Percentiles rank a stretch among this genome's conserved stretches.
phyloP scores from a whole-genome alignment of 2,329 filamentous ascomycete genomes.

The Penicillium janthinellum region DNA sequence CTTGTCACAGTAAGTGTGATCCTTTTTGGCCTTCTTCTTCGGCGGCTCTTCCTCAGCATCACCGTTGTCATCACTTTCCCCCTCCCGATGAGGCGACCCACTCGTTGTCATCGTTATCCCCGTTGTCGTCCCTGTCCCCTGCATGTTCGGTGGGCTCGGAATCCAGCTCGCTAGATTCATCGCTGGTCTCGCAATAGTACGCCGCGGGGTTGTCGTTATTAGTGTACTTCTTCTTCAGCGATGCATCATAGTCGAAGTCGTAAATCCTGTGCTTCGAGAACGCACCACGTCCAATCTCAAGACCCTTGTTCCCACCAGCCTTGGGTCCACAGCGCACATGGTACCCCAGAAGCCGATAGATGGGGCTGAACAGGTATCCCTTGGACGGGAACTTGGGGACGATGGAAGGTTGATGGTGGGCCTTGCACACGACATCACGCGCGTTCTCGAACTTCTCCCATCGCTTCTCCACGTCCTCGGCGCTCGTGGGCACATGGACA shows the following conservation, averaged over 20 bases:
- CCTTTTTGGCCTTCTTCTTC: not conserved
- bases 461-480: conserved; percentile 2
- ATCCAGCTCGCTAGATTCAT: not conserved
- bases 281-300: not conserved
- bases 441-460: conserved; percentile 5
- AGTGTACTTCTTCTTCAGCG: not conserved
- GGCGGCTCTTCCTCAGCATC: not conserved
- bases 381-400: conserved; percentile 5
- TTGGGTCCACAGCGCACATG: conserved; percentile 5
- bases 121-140: not conserved
- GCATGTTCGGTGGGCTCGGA: not conserved
- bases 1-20: not conserved
- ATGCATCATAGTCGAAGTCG: conserved; percentile 9
- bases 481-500: conserved; percentile 1
- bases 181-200: not conserved
- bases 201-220: not conserved
- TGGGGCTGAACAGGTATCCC: conserved; percentile 4
- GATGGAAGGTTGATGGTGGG: conserved; percentile 5
- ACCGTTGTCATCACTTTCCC: not conserved
- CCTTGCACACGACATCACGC: conserved; percentile 9
- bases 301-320: not conserved
- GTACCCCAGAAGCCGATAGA: conserved; percentile 13
- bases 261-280: not conserved
- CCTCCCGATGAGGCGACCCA: not conserved
- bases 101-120: not conserved